Conservation (phyloP, 192 early-diverging fungal species). For the Linnemannia elongata region DNA sequence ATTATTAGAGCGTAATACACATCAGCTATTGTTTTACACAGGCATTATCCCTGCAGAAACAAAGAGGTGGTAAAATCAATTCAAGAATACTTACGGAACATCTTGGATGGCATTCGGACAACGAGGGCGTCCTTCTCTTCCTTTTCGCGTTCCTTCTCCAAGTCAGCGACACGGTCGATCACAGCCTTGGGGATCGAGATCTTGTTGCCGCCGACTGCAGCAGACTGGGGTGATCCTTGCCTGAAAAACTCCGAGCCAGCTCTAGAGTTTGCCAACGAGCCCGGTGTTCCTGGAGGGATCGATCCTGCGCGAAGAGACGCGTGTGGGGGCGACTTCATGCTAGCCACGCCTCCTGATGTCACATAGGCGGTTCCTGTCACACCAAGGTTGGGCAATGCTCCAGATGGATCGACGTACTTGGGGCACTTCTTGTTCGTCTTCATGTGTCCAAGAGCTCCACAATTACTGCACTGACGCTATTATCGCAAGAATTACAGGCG, state of each 20-base stretch:
- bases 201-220: constrained; percentile 29
- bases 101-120: constrained; percentile 45
- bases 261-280: neutral
- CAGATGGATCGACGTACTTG: constrained; percentile 58
- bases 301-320: constrained; percentile 20
- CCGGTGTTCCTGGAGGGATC: constrained; percentile 33
- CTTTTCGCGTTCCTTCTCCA: constrained; percentile 42
- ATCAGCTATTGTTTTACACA: neutral
- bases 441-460: constrained; percentile 87
- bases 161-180: constrained; percentile 48
- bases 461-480: constrained; percentile 84
- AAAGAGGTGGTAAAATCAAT: no score
- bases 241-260: constrained; percentile 29
- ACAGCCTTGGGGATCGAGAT: constrained; percentile 54
- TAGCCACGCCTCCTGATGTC: constrained; percentile 16
- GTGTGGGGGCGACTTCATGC: constrained; percentile 40
- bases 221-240: constrained; percentile 38
- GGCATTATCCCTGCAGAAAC: neutral
- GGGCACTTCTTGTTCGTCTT: constrained; percentile 90
- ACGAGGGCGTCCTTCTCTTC: constrained; percentile 55
- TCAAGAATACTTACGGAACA: constrained; percentile 33
- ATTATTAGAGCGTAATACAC: neutral
- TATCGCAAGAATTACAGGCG: neutral
- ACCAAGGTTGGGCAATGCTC: constrained; percentile 35
- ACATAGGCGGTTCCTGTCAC: constrained; percentile 51